Evolutionary conservation across 2,329 filamentous ascomycete genomes (phyloP).

Genomic region (Aphanoascus verrucosus): DNA sequence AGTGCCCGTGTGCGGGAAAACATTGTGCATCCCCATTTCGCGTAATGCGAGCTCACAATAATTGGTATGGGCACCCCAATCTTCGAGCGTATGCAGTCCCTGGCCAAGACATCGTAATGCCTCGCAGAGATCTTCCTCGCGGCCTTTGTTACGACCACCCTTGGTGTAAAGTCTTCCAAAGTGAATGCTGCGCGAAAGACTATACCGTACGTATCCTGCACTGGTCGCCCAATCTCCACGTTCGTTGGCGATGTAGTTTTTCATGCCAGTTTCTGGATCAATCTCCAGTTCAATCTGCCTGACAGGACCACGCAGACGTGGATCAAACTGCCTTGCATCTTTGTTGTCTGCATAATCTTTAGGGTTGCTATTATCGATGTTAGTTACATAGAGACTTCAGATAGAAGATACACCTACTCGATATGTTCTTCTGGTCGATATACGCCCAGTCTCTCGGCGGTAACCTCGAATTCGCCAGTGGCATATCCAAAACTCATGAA

Average conservation of each 20-base stretch:
- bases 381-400: not conserved
- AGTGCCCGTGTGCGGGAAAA: conserved; percentile 65
- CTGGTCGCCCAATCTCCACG: conserved; percentile 80
- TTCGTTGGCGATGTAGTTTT: conserved; percentile 97
- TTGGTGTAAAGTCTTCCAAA: conserved; percentile 64
- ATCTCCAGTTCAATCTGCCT: conserved; percentile 60
- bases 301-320: conserved; percentile 70
- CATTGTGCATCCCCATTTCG: conserved; percentile 56
- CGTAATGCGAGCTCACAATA: conserved; percentile 68
- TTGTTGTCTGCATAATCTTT: conserved; percentile 75
- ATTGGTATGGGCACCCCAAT: conserved; percentile 69
- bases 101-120: conserved; percentile 67
- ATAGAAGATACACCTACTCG: conserved; percentile 27
- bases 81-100: conserved; percentile 68
- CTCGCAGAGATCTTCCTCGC: conserved; percentile 68
- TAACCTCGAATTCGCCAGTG: conserved; percentile 78
- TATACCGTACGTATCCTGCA: conserved; percentile 69
- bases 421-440: conserved; percentile 62
- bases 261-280: conserved; percentile 79
- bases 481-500: conserved; percentile 76
- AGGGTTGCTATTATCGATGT: conserved; percentile 46
- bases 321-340: conserved; percentile 69
- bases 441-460: conserved; percentile 64
- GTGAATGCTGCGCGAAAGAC: conserved; percentile 62
- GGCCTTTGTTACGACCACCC: conserved; percentile 50